Conservation (phyloP, 495 filamentous ascomycete genomes). For the Wilcoxina mikolae region DNA sequence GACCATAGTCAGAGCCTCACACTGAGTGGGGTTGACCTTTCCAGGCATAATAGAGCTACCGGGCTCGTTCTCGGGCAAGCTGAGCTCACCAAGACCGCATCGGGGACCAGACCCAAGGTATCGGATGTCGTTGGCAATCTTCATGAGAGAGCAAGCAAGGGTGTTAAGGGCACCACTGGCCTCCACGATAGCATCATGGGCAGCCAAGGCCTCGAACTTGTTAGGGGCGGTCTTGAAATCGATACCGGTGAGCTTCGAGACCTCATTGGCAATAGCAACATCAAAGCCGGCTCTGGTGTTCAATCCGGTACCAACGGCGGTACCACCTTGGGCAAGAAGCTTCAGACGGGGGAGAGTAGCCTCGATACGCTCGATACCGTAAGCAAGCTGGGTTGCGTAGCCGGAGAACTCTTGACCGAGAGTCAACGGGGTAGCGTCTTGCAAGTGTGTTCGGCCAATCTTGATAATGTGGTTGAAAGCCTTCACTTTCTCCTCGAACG, state of each 20-base stretch:
- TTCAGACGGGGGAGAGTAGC: constrained; percentile 67
- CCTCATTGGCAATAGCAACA: constrained; percentile 76
- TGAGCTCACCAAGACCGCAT: constrained; percentile 86
- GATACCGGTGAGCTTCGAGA: constrained; percentile 78
- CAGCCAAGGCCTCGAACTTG: constrained; percentile 97
- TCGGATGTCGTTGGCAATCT: constrained; percentile 95
- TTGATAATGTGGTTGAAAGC: constrained; percentile 89
- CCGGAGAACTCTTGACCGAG: constrained; percentile 97
- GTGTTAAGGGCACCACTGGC: constrained; percentile 88
- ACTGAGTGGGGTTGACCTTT: constrained; percentile 98
- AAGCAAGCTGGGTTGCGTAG: constrained; percentile 86
- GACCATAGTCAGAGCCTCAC: constrained; percentile 94
- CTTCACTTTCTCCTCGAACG: constrained; percentile 78
- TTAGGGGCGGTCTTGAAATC: constrained; percentile 94
- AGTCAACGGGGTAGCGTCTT: constrained; percentile 92
- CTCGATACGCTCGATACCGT: constrained; percentile 78
- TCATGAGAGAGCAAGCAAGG: constrained; percentile 80
- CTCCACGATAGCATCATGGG: constrained; percentile 91
- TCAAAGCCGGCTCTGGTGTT: constrained; percentile 97
- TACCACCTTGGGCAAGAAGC: constrained; percentile 86
- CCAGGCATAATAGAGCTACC: constrained; percentile 97
- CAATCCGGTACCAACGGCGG: constrained; percentile 90
- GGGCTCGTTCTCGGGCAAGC: constrained; percentile 92
- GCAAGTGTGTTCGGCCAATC: constrained; percentile 94
- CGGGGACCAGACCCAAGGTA: constrained; percentile 93